phyloP scores from a whole-genome alignment of 2,329 filamentous ascomycete genomes.

The Diplodia corticola region DNA sequence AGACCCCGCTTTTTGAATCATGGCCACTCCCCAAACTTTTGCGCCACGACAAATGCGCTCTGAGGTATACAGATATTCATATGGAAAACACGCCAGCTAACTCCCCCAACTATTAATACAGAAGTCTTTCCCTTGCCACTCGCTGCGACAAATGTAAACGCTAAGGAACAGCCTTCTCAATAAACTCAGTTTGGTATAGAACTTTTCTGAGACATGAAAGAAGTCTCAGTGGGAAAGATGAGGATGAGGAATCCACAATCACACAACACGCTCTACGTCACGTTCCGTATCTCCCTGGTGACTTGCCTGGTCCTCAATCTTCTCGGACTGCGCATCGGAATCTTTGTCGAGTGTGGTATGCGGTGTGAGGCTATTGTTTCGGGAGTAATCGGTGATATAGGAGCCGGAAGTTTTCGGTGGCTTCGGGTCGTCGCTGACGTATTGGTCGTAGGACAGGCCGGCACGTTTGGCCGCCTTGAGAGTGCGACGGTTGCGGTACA shows the following conservation, averaged over 20 bases:
- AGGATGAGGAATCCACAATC: neutral
- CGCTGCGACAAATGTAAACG: neutral
- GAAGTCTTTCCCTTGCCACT: neutral
- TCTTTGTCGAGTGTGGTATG: neutral
- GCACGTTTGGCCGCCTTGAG: slow-evolving; percentile 53
- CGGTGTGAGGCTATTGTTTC: slow-evolving; percentile 3
- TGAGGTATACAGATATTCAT: neutral
- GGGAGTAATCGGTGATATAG: neutral
- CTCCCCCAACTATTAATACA: neutral
- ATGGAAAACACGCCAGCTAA: neutral
- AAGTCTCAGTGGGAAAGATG: neutral
- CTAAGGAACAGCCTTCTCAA: neutral
- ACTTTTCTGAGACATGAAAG: neutral
- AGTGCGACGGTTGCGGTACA: slow-evolving; percentile 55
- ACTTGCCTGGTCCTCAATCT: neutral
- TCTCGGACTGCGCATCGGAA: neutral
- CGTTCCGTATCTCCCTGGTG: neutral
- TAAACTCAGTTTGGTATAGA: neutral
- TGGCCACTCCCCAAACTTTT: neutral
- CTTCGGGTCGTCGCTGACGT: slow-evolving; percentile 31
- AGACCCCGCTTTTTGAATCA: neutral
- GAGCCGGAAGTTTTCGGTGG: neutral
- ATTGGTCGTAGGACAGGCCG: slow-evolving; percentile 58
- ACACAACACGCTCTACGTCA: neutral
- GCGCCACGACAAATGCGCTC: neutral